Evolutionary conservation across 495 filamentous ascomycete species (phyloP).

Genomic region (Penicillium daleae): DNA sequence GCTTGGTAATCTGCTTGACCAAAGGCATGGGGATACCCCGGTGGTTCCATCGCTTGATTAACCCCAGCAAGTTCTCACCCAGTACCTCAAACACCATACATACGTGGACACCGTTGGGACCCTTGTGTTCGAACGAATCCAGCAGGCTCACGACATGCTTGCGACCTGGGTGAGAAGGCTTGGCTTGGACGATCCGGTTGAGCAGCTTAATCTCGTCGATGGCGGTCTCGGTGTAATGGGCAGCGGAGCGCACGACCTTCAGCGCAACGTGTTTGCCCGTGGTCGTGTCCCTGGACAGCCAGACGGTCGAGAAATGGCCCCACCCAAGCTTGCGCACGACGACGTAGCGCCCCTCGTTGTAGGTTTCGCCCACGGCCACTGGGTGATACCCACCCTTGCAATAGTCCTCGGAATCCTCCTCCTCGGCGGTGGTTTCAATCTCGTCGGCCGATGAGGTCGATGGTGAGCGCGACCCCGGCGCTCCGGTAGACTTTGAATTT

Average conservation of each 20-base stretch:
- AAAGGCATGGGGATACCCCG: constrained; percentile 93
- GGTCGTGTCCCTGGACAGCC: constrained; percentile 91
- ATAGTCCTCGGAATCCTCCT: constrained; percentile 98
- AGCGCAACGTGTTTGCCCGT: constrained; percentile 94
- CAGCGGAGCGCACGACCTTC: constrained; percentile 95
- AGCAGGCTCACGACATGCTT: constrained; percentile 93
- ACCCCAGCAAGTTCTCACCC: constrained; percentile 90
- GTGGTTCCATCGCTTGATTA: constrained; percentile 99
- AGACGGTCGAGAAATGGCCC: constrained; percentile 99
- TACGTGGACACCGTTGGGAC: constrained; percentile 92
- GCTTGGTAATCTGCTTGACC: constrained; percentile 98
- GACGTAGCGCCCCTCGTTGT: constrained; percentile 97
- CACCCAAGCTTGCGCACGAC: constrained; percentile 96
- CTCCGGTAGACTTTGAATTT: constrained; percentile 38
- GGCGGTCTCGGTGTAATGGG: constrained; percentile 98
- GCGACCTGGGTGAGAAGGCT: constrained; percentile 88
- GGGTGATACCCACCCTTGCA: constrained; percentile 99
- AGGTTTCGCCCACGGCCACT: constrained; percentile 88
- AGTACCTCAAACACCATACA: constrained; percentile 99
- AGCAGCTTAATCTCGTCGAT: constrained; percentile 99
- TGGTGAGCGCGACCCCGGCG: constrained; percentile 70
- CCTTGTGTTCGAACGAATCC: constrained; percentile 97
- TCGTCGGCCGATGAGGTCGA: constrained; percentile 86
- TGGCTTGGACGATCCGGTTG: constrained; percentile 94
- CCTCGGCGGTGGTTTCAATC: constrained; percentile 91